Base-by-base conservation (phyloP, 176 grass and related monocot genomes). In the Echinochloa phyllopogon region DNA sequence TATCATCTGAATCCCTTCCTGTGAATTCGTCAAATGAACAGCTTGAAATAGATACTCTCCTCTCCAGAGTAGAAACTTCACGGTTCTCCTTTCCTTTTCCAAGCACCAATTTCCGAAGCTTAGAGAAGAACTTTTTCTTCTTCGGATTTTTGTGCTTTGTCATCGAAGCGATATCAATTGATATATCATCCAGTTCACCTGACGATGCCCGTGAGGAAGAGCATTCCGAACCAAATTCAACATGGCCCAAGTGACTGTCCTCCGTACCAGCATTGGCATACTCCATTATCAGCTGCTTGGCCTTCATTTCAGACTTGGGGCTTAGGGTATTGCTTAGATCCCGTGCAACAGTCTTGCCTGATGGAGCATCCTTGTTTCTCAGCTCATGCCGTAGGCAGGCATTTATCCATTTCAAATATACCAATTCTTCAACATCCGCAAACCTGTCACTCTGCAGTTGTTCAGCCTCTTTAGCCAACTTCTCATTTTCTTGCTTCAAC, bases 391-490 rank as follows among this genome's bases (percentile, higher is more conserved):
- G 84, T 20, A 99, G 89, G 87, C 96, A 99, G 74, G 96, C 96
- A 76, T 99, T 99, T 72, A 96, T 94, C 96, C 96, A 99, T 92
- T 87, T 99, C 11, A 99, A 90, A 80, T 99, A 99, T 41, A 99
- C 96, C 77, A 99, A 75, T 79, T 99, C 91, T 88, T 96, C 96
- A 12, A 94, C 93, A 86, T 99, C 94, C 21, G 92, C 75, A 87
- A 92, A 99, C 60, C 90, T 83, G 65, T 92, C 88, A 21, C 61
- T 67, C 86, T 89, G 84, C 50, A 94, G 86, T 40, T 99, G 93
- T 69, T 99, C 94, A 20, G 89, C 61, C 58, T 99, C 91, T 77
- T 91, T 87, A 41, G 78, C 77, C 72, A 99, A 72, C 41, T 87
- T 96, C 38, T 91, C 88, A 64, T 94, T 94, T 86, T 88, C 92